Base-by-base conservation (phyloP, 2,329 filamentous ascomycete species). In the Pyrenochaeta sp. region DNA sequence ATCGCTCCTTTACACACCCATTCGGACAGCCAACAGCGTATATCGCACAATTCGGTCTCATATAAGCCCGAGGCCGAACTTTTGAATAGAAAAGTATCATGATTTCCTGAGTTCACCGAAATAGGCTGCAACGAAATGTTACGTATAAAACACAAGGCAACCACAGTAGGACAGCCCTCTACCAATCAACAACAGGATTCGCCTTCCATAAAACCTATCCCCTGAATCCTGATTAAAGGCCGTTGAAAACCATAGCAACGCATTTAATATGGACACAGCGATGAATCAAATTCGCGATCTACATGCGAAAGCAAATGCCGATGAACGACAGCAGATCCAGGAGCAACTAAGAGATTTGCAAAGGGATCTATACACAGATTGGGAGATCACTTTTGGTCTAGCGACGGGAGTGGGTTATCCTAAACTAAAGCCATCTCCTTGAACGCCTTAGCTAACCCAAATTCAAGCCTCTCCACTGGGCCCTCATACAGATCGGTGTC, bases 191-290 rank as follows among this genome's bases (percentile, higher is more conserved):
- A 27, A 9, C 9, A 9, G 23, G 9, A 9, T 27, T 9, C 23
- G 23, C 23, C 23, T 27, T 27, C 4, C 23, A 5, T 27, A n/a
- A n/a, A n/a, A 27, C 23, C 23, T 27, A 27, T 27, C 9, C n/a
- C n/a, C n/a, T n/a, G n/a, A n/a, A n/a, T n/a, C n/a, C n/a, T n/a
- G n/a, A n/a, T n/a, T n/a, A n/a, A n/a, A n/a, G n/a, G n/a, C n/a
- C n/a, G n/a, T n/a, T n/a, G n/a, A n/a, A n/a, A n/a, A n/a, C n/a
- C n/a, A n/a, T n/a, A n/a, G n/a, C n/a, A n/a, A n/a, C n/a, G n/a
- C n/a, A n/a, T n/a, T n/a, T n/a, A n/a, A n/a, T n/a, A 71, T 73
- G 68, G 62, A 72, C 6, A 15, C 56, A 18, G 56, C 67, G 20
- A 39, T 51, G n/a, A 40, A 56, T 1, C 60, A 66, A 30, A 60